phyloP scores from a whole-genome alignment of 1,284 basidiomycete genomes.

The Vanrija pseudolonga region DNA sequence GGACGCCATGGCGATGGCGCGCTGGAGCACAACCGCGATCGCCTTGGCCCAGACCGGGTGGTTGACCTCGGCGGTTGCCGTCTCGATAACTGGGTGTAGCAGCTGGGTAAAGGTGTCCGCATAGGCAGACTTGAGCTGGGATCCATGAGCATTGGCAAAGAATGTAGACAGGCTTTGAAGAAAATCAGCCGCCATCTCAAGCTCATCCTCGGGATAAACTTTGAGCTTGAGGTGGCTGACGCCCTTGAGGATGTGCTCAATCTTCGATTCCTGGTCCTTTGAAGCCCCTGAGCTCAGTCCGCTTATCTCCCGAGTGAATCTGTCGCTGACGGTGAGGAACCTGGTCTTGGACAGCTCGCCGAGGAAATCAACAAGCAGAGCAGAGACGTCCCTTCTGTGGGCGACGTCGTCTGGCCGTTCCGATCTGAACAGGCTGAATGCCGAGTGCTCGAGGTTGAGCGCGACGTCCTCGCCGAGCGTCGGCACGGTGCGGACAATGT shows the following conservation, averaged over 20 bases:
- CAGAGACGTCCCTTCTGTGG: slow-evolving; percentile 74
- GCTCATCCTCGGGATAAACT: slow-evolving; percentile 90
- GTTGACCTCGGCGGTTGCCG: slow-evolving; percentile 92
- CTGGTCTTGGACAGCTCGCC: slow-evolving; percentile 77
- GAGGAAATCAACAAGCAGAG: slow-evolving; percentile 74
- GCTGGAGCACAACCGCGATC: slow-evolving; percentile 76
- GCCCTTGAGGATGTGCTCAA: slow-evolving; percentile 75
- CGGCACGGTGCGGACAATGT: slow-evolving; percentile 66
- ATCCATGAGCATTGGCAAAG: slow-evolving; percentile 80
- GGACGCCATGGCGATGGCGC: slow-evolving; percentile 77
- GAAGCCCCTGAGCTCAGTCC: slow-evolving; percentile 67
- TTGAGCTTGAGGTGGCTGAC: slow-evolving; percentile 72
- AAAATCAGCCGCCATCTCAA: slow-evolving; percentile 92
- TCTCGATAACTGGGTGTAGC: slow-evolving; percentile 87
- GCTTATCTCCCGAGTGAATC: slow-evolving; percentile 73
- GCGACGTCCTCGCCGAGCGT: slow-evolving; percentile 72
- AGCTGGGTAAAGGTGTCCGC: slow-evolving; percentile 76
- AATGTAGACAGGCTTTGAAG: slow-evolving; percentile 75
- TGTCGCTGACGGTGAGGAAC: slow-evolving; percentile 81
- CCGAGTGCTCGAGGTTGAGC: slow-evolving; percentile 73
- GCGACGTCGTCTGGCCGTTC: slow-evolving; percentile 59
- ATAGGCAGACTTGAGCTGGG: slow-evolving; percentile 77
- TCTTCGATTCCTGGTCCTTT: slow-evolving; percentile 73
- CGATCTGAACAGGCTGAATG: slow-evolving; percentile 76
- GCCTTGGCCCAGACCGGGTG: slow-evolving; percentile 92